Evolutionary conservation across 495 filamentous ascomycete species (phyloP).

Genomic region (Aspergillus sclerotioniger): DNA sequence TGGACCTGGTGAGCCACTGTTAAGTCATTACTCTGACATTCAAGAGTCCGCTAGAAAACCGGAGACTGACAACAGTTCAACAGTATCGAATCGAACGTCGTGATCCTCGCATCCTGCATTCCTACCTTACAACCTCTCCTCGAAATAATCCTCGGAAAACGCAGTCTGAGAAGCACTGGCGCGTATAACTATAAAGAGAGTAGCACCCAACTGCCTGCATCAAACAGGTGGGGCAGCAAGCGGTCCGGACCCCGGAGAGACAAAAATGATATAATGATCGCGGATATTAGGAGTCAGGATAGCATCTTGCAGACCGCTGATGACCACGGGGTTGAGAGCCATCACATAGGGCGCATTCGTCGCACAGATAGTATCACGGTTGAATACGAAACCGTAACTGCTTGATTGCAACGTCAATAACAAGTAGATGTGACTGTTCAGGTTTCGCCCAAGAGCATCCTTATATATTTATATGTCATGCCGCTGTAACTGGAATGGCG

Average conservation of each 20-base stretch:
- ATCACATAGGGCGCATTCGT: slow-evolving; percentile 14
- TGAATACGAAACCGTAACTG: slow-evolving; percentile 14
- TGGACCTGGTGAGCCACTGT: slow-evolving; percentile 41
- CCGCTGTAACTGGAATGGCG: no score
- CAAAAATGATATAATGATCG: slow-evolving; percentile 5
- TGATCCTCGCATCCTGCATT: slow-evolving; percentile 51
- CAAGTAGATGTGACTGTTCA: no score
- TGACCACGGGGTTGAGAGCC: background rate
- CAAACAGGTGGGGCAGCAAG: background rate
- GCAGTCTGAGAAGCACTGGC: slow-evolving; percentile 10
- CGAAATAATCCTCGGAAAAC: slow-evolving; percentile 30
- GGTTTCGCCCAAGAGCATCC: no score
- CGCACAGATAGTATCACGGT: slow-evolving; percentile 23
- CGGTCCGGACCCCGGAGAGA: slow-evolving; percentile 1
- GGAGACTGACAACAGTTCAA: background rate
- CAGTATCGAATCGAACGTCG: slow-evolving; percentile 46
- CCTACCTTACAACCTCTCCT: slow-evolving; percentile 44
- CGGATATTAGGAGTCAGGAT: slow-evolving; percentile 17
- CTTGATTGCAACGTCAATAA: background rate
- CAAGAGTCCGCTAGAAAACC: background rate
- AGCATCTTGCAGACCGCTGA: slow-evolving; percentile 12
- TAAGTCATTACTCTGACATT: no score
- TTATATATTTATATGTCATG: no score
- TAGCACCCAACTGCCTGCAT: slow-evolving; percentile 3
- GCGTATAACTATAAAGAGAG: slow-evolving; percentile 9